Evolutionary conservation across 108 stramenopile genomes (phyloP).

Genomic region (Discostella pseudostelligera): DNA sequence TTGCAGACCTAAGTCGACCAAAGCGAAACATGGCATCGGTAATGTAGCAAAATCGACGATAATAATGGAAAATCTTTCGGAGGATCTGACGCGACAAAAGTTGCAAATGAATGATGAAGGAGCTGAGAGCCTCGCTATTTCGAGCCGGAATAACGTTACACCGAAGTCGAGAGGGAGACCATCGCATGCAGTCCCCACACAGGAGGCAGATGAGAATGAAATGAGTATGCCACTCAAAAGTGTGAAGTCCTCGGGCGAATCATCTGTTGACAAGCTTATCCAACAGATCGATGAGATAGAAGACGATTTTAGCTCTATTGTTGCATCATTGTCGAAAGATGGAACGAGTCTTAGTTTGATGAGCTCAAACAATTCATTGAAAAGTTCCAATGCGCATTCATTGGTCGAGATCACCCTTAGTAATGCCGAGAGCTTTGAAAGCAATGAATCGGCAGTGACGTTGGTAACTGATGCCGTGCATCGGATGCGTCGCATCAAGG

Average conservation of each 20-base stretch:
- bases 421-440: constrained; percentile 33
- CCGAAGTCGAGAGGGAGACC: constrained; percentile 9
- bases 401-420: constrained; percentile 15
- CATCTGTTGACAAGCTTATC: constrained; percentile 38
- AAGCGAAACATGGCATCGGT: neutral
- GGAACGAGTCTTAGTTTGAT: constrained; percentile 10
- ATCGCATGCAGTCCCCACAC: constrained; percentile 13
- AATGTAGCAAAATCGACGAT: neutral
- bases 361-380: constrained; percentile 4
- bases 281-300: constrained; percentile 47
- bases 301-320: constrained; percentile 41
- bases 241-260: constrained; percentile 30
- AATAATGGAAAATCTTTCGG: neutral
- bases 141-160: neutral
- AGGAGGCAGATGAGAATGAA: constrained; percentile 44
- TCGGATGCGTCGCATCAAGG: constrained; percentile 30
- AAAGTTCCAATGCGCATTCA: constrained; percentile 18
- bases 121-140: neutral
- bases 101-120: neutral
- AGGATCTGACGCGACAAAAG: neutral
- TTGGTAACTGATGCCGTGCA: constrained; percentile 23
- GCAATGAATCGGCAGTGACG: constrained; percentile 26
- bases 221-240: constrained; percentile 22
- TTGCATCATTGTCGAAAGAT: constrained; percentile 33
- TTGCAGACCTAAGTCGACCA: too few relatives aligned